Percentiles rank a stretch among this genome's conserved stretches.
phyloP scores from a whole-genome alignment of 805 yeast genomes.

The Kregervanrija delftensis region DNA sequence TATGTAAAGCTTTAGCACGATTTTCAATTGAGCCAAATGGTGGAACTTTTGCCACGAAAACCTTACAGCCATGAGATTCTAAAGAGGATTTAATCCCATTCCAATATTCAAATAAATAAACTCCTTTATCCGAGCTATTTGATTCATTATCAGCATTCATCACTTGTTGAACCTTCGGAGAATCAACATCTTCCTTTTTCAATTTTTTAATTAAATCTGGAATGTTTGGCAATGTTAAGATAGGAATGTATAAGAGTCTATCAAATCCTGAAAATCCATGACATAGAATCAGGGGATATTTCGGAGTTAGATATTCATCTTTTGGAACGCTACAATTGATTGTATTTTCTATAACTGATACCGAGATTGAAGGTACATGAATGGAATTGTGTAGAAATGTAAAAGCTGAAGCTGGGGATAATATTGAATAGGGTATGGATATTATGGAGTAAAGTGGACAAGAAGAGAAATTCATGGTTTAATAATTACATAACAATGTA shows the following conservation, averaged over 20 bases:
- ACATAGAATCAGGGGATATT: conserved; percentile 70
- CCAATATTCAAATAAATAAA: conserved; percentile 66
- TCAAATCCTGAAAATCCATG: conserved; percentile 89
- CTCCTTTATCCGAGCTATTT: conserved; percentile 15
- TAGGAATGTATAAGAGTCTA: conserved; percentile 36
- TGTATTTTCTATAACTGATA: no score
- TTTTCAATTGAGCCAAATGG: conserved; percentile 71
- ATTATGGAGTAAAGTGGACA: no score
- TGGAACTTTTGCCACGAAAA: conserved; percentile 71
- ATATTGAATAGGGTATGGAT: no score
- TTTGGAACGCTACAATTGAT: conserved; percentile 12
- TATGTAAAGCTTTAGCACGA: conserved; percentile 54
- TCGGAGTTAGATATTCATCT: conserved; percentile 49
- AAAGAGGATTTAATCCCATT: conserved; percentile 64
- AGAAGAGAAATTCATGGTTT: no score
- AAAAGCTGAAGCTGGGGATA: no score
- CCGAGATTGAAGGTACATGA: no score
- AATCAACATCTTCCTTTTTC: neutral
- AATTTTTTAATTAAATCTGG: neutral
- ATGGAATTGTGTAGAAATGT: no score
- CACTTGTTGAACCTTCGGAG: neutral
- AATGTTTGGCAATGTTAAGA: conserved; percentile 6
- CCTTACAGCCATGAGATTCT: conserved; percentile 55
- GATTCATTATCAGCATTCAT: conserved; percentile 9
- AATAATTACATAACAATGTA: no score